Evolutionary conservation across 441 rosid species (phyloP), one percentile per base, ranked within the genome.

Genomic region (Syzygium malaccense): DNA sequence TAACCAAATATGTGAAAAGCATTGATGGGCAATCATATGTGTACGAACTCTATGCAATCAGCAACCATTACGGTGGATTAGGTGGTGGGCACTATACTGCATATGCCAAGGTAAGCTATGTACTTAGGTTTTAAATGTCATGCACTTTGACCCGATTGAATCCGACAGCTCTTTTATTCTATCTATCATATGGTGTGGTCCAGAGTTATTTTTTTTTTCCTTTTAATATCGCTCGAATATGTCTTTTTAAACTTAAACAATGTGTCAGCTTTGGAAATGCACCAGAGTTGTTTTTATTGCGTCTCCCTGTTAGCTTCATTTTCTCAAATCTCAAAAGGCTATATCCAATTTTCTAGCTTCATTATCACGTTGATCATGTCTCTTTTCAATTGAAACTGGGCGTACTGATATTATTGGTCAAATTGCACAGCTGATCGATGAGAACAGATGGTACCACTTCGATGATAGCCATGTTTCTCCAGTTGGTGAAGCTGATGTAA

Each of bases 371-470:
- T 6, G 53, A 41, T 41, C 53, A 75, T 41, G 53, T 75, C 9
- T 75, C 28, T 75, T 75, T 41, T 75, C n/a, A 45, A 78, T 30
- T 25, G 84, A 25, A 78, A 45, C 30, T 25, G 48, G 84, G 25
- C 4, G 19, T 78, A 41, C 84, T 78, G 4, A 78, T 45, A 25
- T 78, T 41, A 25, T 78, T 48, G 51, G 51, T 62, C 18, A 26
- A 78, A 71, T 87, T 90, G 13, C 91, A 92, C 95, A 98, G 99
- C 90, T 96, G 94, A 92, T 95, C 87, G 98, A 98, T 66, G 99
- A 96, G 91, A 93, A 95, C 87, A 95, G 94, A 89, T 98, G 99
- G 99, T 98, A 98, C 92, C 94, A 94, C 88, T 98, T 98, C 17
- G 99, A 98, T 5, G 99, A 98, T 87, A 94, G 95, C 85, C 96